Conservation (phyloP, 169 alveolate genomes). For the Cytauxzoon felis region DNA sequence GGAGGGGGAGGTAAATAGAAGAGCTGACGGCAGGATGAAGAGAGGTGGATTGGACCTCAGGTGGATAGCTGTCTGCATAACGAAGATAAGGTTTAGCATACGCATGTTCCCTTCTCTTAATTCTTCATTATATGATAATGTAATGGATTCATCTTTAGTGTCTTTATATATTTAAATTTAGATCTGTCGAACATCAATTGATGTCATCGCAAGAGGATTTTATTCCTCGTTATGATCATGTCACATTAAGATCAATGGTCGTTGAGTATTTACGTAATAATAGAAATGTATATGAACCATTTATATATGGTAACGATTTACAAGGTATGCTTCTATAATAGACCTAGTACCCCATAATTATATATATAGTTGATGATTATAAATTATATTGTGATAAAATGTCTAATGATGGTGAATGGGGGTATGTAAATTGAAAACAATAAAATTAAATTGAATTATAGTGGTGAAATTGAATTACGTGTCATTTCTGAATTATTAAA, state of each 20-base stretch:
- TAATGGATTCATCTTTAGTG: too few relatives aligned
- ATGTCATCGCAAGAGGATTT: not conserved
- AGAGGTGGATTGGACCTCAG: too few relatives aligned
- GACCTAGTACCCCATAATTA: not conserved
- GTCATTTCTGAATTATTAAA: conserved; percentile 25
- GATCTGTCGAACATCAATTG: conserved; percentile 60
- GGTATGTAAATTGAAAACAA: conserved; percentile 5
- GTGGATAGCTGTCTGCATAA: too few relatives aligned
- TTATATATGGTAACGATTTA: not conserved
- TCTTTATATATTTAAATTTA: not conserved
- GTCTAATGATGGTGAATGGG: conserved; percentile 59
- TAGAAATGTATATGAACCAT: conserved; percentile 24
- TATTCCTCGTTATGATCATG: conserved; percentile 6
- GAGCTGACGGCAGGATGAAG: too few relatives aligned
- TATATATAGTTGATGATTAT: not conserved
- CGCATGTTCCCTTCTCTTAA: too few relatives aligned
- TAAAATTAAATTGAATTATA: not conserved
- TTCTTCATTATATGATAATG: too few relatives aligned
- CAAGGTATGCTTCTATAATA: not conserved
- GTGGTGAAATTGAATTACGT: conserved; percentile 43
- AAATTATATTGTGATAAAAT: conserved; percentile 30
- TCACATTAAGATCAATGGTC: conserved; percentile 9
- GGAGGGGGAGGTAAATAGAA: too few relatives aligned
- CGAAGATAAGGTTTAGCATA: too few relatives aligned
- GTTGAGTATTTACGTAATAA: conserved; percentile 29